Evolutionary conservation across 1,284 basidiomycete genomes (phyloP).

Genomic region (Cutaneotrichosporon sp.): DNA sequence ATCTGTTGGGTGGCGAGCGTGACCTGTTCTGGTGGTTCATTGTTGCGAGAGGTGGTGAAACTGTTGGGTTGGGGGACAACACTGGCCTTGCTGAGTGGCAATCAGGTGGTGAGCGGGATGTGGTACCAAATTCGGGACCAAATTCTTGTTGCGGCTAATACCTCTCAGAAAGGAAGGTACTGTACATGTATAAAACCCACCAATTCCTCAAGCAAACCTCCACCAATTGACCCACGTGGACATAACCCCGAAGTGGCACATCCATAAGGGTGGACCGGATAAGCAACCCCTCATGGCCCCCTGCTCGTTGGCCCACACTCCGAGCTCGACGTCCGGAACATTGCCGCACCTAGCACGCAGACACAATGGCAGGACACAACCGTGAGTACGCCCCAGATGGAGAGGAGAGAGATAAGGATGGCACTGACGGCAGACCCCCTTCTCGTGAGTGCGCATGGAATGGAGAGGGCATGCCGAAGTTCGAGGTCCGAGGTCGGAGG

Average conservation of each 20-base stretch:
- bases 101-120: neutral
- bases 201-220: neutral
- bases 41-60: neutral
- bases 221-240: neutral
- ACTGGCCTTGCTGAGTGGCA: neutral
- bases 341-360: conserved; percentile 8
- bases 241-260: conserved; percentile 4
- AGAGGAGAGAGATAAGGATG: neutral
- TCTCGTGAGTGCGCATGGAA: conserved; percentile 6
- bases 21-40: conserved; percentile 7
- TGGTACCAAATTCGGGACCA: neutral
- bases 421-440: conserved; percentile 38
- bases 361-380: conserved; percentile 37
- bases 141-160: neutral
- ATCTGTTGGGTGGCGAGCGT: conserved; percentile 2
- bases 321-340: conserved; percentile 9
- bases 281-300: neutral
- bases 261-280: neutral
- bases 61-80: neutral
- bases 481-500: neutral
- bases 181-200: neutral
- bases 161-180: neutral
- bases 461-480: neutral
- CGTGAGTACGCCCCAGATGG: conserved; percentile 4
- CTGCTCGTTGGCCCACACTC: neutral